Percentiles rank a stretch among this genome's conserved stretches.
Evolutionary conservation across 1,284 basidiomycete genomes (phyloP).

Genomic region (Cutaneotrichosporon mucoides): DNA sequence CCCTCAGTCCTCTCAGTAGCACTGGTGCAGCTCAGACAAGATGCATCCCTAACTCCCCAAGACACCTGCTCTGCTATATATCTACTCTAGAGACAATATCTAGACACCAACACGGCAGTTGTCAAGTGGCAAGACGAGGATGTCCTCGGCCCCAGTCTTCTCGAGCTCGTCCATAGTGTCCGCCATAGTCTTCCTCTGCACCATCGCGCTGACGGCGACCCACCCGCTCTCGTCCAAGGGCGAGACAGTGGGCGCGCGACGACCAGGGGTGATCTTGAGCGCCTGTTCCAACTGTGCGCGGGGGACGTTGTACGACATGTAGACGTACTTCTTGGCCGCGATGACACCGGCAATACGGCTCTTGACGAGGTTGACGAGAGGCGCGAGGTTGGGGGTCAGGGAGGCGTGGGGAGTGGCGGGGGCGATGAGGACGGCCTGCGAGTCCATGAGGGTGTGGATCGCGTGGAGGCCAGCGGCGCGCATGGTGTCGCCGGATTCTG

Average conservation of each 20-base stretch:
- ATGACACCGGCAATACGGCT: conserved; percentile 88
- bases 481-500: conserved; percentile 99
- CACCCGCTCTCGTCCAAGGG: conserved; percentile 73
- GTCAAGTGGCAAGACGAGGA: conserved; percentile 82
- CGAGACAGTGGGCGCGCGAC: conserved; percentile 84
- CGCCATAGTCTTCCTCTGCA: conserved; percentile 78
- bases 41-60: background rate
- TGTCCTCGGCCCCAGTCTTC: conserved; percentile 78
- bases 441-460: conserved; percentile 80
- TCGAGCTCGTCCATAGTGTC: conserved; percentile 86
- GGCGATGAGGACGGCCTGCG: conserved; percentile 92
- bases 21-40: too few species aligned
- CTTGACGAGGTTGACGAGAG: conserved; percentile 74
- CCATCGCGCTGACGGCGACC: conserved; percentile 92
- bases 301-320: conserved; percentile 87
- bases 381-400: conserved; percentile 54
- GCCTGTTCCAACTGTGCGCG: conserved; percentile 63
- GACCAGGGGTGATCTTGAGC: conserved; percentile 75
- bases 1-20: too few species aligned
- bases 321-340: conserved; percentile 80
- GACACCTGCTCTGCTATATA: background rate
- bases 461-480: conserved; percentile 92
- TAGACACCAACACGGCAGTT: conserved; percentile 81
- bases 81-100: background rate
- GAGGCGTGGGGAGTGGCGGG: conserved; percentile 65